phyloP scores from a whole-genome alignment of 805 yeast genomes.

The Naumovozyma castellii region DNA sequence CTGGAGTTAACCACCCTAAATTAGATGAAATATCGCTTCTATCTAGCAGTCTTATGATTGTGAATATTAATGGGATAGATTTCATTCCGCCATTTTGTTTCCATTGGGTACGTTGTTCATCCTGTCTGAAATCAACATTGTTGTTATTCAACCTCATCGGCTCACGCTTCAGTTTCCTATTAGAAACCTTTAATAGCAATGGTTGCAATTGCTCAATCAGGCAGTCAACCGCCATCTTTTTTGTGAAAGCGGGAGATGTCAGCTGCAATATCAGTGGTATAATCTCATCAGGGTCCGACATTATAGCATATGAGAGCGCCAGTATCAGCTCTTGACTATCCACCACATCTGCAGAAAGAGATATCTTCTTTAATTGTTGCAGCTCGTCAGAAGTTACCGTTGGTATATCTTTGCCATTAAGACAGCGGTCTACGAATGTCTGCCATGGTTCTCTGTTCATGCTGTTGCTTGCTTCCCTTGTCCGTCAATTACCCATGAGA shows the following conservation, averaged over 20 bases:
- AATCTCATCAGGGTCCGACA: background rate
- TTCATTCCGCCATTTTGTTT: slow-evolving; percentile 16
- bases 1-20: slow-evolving; percentile 29
- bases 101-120: slow-evolving; percentile 17
- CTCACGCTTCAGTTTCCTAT: no score
- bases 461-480: no score
- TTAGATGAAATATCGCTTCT: slow-evolving; percentile 18
- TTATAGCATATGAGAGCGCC: background rate
- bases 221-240: background rate
- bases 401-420: background rate
- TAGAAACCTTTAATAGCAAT: background rate
- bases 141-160: slow-evolving; percentile 8
- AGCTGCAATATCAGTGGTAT: background rate
- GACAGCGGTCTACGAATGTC: background rate
- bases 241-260: background rate
- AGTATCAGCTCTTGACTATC: background rate
- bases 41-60: slow-evolving; percentile 12
- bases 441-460: no score
- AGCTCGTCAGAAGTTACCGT: background rate
- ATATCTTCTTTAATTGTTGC: background rate
- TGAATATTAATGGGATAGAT: slow-evolving; percentile 19
- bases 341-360: background rate
- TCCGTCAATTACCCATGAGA: no score
- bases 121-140: slow-evolving; percentile 22
- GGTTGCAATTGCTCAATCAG: background rate